phyloP scores from a whole-genome alignment of 2,329 filamentous ascomycete genomes.

The Onygena corvina region DNA sequence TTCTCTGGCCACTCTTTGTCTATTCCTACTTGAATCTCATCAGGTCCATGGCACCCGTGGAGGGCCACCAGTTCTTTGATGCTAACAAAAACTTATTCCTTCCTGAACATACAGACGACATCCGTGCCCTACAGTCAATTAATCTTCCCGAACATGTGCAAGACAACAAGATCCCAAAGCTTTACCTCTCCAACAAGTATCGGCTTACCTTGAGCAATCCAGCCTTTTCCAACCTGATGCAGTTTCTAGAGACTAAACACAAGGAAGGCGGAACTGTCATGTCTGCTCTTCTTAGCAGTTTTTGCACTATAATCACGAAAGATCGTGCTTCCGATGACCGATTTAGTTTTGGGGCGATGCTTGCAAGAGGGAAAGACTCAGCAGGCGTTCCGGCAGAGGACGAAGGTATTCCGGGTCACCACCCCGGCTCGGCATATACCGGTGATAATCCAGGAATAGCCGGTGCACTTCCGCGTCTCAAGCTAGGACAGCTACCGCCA shows the following conservation, averaged over 20 bases:
- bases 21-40: slow-evolving; percentile 82
- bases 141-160: slow-evolving; percentile 65
- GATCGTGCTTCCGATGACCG: slow-evolving; percentile 48
- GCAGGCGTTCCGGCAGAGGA: slow-evolving; percentile 52
- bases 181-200: slow-evolving; percentile 81
- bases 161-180: slow-evolving; percentile 62
- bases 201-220: slow-evolving; percentile 78
- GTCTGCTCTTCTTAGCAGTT: slow-evolving; percentile 55
- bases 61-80: slow-evolving; percentile 62
- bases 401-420: slow-evolving; percentile 57
- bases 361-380: slow-evolving; percentile 43
- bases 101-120: slow-evolving; percentile 64
- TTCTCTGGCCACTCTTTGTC: slow-evolving; percentile 88
- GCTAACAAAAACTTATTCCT: slow-evolving; percentile 59
- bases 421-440: slow-evolving; percentile 51
- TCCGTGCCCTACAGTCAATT: slow-evolving; percentile 62
- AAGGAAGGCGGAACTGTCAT: slow-evolving; percentile 70
- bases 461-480: slow-evolving; percentile 49
- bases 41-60: slow-evolving; percentile 55
- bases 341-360: slow-evolving; percentile 47
- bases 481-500: slow-evolving; percentile 70
- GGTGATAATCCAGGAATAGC: slow-evolving; percentile 46
- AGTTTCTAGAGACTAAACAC: slow-evolving; percentile 77
- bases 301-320: slow-evolving; percentile 47
- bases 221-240: slow-evolving; percentile 68